phyloP scores from a whole-genome alignment of 2,329 filamentous ascomycete genomes.

The Ceratocystis ficicola region DNA sequence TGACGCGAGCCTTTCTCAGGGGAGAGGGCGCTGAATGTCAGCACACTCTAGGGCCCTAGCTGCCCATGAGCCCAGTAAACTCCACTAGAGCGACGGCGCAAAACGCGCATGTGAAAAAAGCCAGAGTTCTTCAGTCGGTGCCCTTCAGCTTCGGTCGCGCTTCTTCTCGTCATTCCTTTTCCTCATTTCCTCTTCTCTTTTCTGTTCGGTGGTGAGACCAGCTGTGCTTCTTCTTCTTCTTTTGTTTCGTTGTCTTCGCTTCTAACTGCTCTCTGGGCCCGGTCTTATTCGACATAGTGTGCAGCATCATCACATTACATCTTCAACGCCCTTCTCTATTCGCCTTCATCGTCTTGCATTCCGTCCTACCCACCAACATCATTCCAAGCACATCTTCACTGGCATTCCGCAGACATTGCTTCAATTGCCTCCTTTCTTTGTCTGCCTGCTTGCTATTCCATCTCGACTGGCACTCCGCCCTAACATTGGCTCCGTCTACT shows the following conservation, averaged over 20 bases:
- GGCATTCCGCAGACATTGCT: not conserved
- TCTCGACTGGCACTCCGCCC: not conserved
- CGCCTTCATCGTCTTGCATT: not conserved
- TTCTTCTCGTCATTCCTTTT: not conserved
- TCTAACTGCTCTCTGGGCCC: not conserved
- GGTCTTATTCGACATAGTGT: not conserved
- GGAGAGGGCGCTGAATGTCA: not conserved
- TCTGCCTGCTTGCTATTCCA: not conserved
- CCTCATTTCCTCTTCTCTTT: not conserved
- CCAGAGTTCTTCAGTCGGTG: not conserved
- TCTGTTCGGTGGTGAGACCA: not conserved
- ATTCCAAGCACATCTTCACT: constrained; percentile 1
- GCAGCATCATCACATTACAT: not conserved
- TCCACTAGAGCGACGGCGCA: not conserved
- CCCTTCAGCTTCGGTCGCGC: not conserved
- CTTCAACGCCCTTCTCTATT: not conserved
- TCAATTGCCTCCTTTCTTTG: not conserved
- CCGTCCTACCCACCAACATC: constrained; percentile 1
- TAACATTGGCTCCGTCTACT: not conserved
- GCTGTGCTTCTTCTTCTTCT: constrained; percentile 1
- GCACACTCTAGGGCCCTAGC: not conserved
- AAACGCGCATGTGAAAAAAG: not conserved
- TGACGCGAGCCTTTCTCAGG: not conserved
- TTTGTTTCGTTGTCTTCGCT: not conserved
- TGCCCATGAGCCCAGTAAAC: not conserved